Base-by-base conservation (phyloP, 148 eudicot genomes). In the Vaccinium corymbosum region DNA sequence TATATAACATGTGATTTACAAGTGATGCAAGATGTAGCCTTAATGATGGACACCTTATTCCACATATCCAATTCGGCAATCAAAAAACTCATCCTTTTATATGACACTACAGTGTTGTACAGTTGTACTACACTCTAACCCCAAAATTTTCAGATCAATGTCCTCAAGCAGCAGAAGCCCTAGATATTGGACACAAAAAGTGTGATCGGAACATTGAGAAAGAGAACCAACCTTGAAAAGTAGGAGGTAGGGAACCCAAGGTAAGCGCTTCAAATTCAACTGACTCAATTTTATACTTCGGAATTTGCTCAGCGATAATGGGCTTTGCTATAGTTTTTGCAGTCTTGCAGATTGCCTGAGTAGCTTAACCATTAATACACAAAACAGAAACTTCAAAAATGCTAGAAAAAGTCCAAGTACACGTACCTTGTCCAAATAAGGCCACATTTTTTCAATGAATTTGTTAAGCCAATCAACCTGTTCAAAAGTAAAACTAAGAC, bases 401-500 rank as follows among this genome's bases (percentile, higher is more conserved):
- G 16, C 72, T 9, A 29, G 17, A 27, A 56, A 4, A 38, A 17
- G 35, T 42, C 17, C 29, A 83, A 20, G 76, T 42, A 72, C 56
- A 71, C 83, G 50, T 86, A 95, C 98, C 99, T 93, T 94, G 86
- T 96, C 95, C 78, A 96, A 88, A 88, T 91, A 93, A 84, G 99
- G 99, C 99, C 99, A 96, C 99, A 96, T 92, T 74, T 74, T 84
- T 49, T 88, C 90, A 78, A 94, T 87, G 78, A 96, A 94, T 86
- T 89, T 93, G 91, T 94, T 96, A 64, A 96, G 94, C 99, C 99
- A 96, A 86, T 96, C 98, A 84, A 96, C 73, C 98, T 96, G 88
- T 55, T 68, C 82, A 85, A 27, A 83, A 85, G 62, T n/a, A 53
- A 14, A 84, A 52, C 27, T n/a, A 51, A 48, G 74, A 80, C 81